phyloP scores from a whole-genome alignment of 2,329 filamentous ascomycete genomes.

The Tolypocladium capitatum region DNA sequence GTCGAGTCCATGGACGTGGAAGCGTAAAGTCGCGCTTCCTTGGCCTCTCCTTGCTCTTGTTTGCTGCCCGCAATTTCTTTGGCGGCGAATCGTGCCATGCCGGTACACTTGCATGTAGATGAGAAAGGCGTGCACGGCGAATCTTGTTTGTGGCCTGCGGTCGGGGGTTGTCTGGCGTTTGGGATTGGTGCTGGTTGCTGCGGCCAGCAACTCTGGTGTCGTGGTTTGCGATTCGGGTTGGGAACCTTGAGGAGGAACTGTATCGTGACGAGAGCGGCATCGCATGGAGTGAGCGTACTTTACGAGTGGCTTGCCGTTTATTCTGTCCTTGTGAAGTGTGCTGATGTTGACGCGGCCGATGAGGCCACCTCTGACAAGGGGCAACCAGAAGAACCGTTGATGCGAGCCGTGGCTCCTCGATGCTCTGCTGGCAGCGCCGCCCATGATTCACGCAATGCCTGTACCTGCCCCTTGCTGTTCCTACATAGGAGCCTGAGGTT shows the following conservation, averaged over 20 bases:
- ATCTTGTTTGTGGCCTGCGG: not conserved
- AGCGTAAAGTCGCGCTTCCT: not conserved
- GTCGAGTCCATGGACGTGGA: constrained; percentile 31
- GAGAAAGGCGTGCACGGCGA: not conserved
- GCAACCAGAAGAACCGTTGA: not conserved
- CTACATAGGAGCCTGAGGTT: too few species aligned
- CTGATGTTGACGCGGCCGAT: not conserved
- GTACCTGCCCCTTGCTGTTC: not conserved
- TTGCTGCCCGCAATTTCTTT: not conserved
- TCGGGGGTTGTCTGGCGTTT: not conserved
- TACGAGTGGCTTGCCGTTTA: not conserved
- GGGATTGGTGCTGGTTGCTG: not conserved
- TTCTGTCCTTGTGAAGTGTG: not conserved
- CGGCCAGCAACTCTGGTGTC: not conserved
- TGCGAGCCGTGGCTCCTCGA: not conserved
- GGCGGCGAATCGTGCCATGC: not conserved
- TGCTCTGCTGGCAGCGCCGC: not conserved
- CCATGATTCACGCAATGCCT: not conserved
- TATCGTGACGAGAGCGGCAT: constrained; percentile 5
- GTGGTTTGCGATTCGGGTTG: not conserved
- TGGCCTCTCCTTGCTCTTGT: not conserved
- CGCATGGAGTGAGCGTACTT: not conserved
- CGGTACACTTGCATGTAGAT: not conserved
- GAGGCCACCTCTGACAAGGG: not conserved
- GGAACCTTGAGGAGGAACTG: not conserved